Conservation (phyloP, 345 rosid species). For the Hibiscus trionum region DNA sequence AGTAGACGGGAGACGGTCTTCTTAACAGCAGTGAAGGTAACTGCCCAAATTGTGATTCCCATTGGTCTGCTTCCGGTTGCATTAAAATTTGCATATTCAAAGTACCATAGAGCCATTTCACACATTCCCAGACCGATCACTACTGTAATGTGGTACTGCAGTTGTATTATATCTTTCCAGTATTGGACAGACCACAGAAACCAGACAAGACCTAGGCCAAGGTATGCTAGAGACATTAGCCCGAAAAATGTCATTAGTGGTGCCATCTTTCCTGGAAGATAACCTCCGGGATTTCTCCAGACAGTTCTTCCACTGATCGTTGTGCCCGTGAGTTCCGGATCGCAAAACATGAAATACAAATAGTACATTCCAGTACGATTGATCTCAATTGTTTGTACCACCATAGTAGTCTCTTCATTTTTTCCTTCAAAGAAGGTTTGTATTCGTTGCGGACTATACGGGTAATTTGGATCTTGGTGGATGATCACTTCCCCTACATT, state of each 20-base stretch:
- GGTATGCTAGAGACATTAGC: conserved; percentile 83
- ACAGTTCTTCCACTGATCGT: conserved; percentile 74
- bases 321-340: conserved; percentile 58
- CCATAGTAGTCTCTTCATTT: conserved; percentile 43
- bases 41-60: conserved; percentile 86
- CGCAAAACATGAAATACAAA: conserved; percentile 81
- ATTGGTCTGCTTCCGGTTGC: conserved; percentile 83
- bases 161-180: conserved; percentile 77
- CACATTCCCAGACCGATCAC: conserved; percentile 97
- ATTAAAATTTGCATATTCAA: conserved; percentile 73
- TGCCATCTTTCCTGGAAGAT: conserved; percentile 84
- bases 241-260: conserved; percentile 78
- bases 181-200: conserved; percentile 71
- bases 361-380: conserved; percentile 82
- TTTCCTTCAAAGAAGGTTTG: conserved; percentile 56
- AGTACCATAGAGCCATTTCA: conserved; percentile 84
- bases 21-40: conserved; percentile 67
- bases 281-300: conserved; percentile 91
- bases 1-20: conserved; percentile 84
- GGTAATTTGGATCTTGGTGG: conserved; percentile 40
- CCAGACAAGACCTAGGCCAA: conserved; percentile 72
- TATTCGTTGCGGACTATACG: conserved; percentile 64
- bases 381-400: conserved; percentile 40
- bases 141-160: conserved; percentile 81
- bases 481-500: conserved; percentile 73